Evolutionary conservation across 179 eudicot genomes (phyloP).

Genomic region (Spergularia azorica): DNA sequence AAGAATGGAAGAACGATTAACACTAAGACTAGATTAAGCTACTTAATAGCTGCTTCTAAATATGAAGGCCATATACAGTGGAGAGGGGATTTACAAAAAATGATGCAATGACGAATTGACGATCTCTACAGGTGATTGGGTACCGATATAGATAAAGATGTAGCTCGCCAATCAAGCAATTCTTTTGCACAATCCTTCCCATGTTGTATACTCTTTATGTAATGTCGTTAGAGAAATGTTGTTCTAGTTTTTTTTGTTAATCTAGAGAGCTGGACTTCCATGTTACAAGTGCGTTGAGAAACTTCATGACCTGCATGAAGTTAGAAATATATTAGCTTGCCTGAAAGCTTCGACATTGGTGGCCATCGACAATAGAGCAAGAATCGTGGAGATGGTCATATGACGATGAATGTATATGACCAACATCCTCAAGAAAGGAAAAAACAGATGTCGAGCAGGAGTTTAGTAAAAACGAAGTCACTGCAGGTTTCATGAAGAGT

Average conservation of each 20-base stretch:
- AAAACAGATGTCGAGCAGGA: too few relatives aligned
- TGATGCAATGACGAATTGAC: background rate
- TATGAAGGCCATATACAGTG: conserved; percentile 20
- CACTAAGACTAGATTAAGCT: conserved; percentile 17
- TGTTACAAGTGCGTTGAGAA: conserved; percentile 55
- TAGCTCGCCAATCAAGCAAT: conserved; percentile 4
- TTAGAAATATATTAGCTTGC: background rate
- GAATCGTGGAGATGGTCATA: too few relatives aligned
- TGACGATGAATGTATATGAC: too few relatives aligned
- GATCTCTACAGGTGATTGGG: conserved; percentile 19
- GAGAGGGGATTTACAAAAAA: conserved; percentile 35
- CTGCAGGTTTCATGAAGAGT: too few relatives aligned
- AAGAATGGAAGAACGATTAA: conserved; percentile 20
- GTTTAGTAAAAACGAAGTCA: too few relatives aligned
- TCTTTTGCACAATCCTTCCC: conserved; percentile 27
- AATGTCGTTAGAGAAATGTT: conserved; percentile 22
- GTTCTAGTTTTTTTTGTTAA: conserved; percentile 21
- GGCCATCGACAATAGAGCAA: too few relatives aligned
- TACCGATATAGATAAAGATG: background rate
- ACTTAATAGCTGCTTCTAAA: conserved; percentile 17
- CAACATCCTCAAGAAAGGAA: too few relatives aligned
- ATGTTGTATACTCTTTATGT: conserved; percentile 20
- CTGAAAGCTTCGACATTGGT: background rate
- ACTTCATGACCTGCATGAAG: conserved; percentile 63
- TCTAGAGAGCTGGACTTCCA: conserved; percentile 43